Evolutionary conservation across 345 rosid genomes (phyloP), one percentile per base, ranked within the genome.

Genomic region (Turnera subulata): DNA sequence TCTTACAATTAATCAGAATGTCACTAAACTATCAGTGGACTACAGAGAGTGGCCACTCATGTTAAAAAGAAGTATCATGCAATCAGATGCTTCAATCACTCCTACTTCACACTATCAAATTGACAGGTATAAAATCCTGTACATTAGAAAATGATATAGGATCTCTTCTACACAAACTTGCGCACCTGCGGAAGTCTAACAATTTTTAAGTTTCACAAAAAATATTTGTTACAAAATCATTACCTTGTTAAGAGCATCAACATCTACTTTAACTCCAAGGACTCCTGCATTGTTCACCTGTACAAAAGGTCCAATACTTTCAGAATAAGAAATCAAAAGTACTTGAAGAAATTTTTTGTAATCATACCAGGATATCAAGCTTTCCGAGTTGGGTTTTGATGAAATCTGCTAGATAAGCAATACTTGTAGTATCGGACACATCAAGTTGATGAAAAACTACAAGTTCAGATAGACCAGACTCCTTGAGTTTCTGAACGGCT

Each of bases 381-480:
- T 79, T 81, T 5, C 82, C 78, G 37, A 72, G 73, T 13, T 56
- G 68, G 42, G 44, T 35, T 22, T 46, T 64, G 42, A 81, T 44
- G 59, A 76, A 79, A 62, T 12, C 61, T 50, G 74, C 80, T 8
- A 82, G 68, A 56, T 73, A 65, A 25, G 65, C 14, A 46, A 70
- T 45, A 49, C 70, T 72, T 25, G 61, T 46, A n/a, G 72, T 65
- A 43, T 76, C 73, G 12, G 73, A 14, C 10, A 82, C 83, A 67
- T 82, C 85, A 46, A 84, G 85, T 33, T 45, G 77, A 69, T 74
- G 82, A 56, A 79, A 81, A 21, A 68, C 25, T 12, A 77, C 45
- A 53, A 64, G 54, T 61, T 73, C 76, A 5, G 67, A 59, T 17
- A 65, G 55, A 48, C 70, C 70, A 59, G 50, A 65, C 2, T 68